A percentile compares a stretch with the other conserved stretches of the same genome.
Conservation (phyloP, 202 grass and related monocot species). For the Setaria viridis region DNA sequence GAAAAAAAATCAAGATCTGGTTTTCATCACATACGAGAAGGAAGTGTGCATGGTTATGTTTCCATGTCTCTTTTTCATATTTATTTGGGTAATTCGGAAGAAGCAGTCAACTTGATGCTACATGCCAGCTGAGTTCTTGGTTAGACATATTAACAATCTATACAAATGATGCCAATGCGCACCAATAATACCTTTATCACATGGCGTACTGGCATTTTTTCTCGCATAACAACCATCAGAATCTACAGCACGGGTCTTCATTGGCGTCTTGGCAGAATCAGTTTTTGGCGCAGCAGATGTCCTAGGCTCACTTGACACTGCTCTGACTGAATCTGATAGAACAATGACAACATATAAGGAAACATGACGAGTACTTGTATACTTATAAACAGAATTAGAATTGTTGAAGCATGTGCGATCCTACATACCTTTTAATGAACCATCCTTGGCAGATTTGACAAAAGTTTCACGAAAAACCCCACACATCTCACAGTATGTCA, state of each 20-base stretch:
- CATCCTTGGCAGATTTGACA: conserved; percentile 74
- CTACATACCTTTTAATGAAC: conserved; percentile 58
- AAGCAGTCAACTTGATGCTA: conserved; percentile 20
- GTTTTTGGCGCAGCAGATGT: conserved; percentile 47
- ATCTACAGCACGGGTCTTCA: conserved; percentile 27
- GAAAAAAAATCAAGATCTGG: neutral
- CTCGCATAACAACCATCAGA: conserved; percentile 22
- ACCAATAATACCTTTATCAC: conserved; percentile 63
- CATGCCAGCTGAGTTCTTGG: conserved; percentile 31
- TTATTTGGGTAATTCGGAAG: conserved; percentile 29
- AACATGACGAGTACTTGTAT: conserved; percentile 13
- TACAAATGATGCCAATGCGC: conserved; percentile 27
- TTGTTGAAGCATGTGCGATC: conserved; percentile 22
- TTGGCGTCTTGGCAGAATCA: conserved; percentile 52
- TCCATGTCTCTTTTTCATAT: conserved; percentile 15
- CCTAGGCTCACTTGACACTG: conserved; percentile 46
- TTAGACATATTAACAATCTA: conserved; percentile 36
- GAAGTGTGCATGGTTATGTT: conserved; percentile 28
- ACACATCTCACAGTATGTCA: conserved; percentile 83
- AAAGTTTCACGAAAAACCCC: conserved; percentile 79
- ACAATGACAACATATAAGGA: conserved; percentile 41
- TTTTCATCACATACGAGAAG: conserved; percentile 31
- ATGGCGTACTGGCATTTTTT: conserved; percentile 47
- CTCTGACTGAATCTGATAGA: conserved; percentile 46
- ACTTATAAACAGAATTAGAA: conserved; percentile 36